A percentile compares a stretch with the other conserved stretches of the same genome.
Evolutionary conservation across 78 protist genomes (phyloP).

Genomic region (Guillardia theta): DNA sequence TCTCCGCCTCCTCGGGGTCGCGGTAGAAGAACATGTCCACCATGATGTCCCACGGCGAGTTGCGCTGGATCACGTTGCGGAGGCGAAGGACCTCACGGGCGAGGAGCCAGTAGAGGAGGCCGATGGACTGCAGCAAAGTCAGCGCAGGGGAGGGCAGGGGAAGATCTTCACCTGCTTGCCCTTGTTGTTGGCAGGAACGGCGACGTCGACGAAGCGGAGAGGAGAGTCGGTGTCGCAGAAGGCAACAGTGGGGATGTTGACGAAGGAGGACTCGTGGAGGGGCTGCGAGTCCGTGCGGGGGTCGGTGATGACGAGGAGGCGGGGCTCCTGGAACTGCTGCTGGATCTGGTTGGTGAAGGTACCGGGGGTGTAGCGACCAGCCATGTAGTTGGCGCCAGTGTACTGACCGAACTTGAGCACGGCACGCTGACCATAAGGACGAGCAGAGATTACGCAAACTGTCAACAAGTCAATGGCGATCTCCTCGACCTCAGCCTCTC

Average conservation of each 20-base stretch:
- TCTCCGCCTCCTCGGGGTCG: conserved; percentile 80
- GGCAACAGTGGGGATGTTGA: conserved; percentile 98
- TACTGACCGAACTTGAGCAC: conserved; percentile 97
- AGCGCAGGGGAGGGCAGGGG: too few relatives aligned
- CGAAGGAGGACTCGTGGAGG: conserved; percentile 93
- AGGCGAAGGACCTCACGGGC: conserved; percentile 99
- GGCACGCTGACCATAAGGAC: conserved; percentile 96
- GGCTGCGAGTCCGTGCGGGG: conserved; percentile 66
- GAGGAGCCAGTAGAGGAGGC: conserved; percentile 97
- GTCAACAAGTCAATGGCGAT: neutral
- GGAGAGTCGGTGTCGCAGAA: conserved; percentile 97
- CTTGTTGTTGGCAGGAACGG: conserved; percentile 99
- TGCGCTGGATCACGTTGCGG: conserved; percentile 89
- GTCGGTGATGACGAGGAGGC: conserved; percentile 92
- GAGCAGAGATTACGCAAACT: conserved; percentile 69
- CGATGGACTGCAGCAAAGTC: too few relatives aligned
- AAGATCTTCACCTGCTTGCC: too few relatives aligned
- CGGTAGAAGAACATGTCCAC: conserved; percentile 96
- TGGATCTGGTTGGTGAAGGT: conserved; percentile 99
- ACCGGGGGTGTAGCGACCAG: conserved; percentile 99
- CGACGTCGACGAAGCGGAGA: conserved; percentile 89
- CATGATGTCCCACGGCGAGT: conserved; percentile 91
- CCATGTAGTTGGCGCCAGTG: conserved; percentile 87
- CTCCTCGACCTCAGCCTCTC: too few relatives aligned
- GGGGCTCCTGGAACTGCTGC: conserved; percentile 96